Percentiles rank a stretch among this genome's conserved stretches.
phyloP scores from a whole-genome alignment of 179 eudicot genomes.

The Dionaea muscipula region DNA sequence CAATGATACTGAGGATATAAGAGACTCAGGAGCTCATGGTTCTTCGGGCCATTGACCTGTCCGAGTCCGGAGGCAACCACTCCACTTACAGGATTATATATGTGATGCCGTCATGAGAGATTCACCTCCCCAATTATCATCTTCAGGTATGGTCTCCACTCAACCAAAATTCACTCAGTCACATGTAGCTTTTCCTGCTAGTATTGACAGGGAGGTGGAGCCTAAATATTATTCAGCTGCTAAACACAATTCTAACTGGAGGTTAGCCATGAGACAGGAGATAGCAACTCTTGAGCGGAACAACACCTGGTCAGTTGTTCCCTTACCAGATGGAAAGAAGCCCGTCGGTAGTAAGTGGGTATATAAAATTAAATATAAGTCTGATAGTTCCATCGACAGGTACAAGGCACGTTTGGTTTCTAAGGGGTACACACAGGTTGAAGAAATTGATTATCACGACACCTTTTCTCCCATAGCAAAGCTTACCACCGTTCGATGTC shows the following conservation, averaged over 20 bases:
- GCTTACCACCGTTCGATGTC: background rate
- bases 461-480: slow-evolving; percentile 10
- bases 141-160: background rate
- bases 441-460: slow-evolving; percentile 5
- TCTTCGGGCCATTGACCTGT: too few species aligned
- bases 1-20: background rate
- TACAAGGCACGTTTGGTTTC: slow-evolving; percentile 11
- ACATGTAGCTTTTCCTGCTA: background rate
- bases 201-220: background rate
- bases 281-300: background rate
- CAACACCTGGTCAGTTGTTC: background rate
- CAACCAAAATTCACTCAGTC: background rate
- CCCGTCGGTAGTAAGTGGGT: slow-evolving; percentile 5
- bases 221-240: background rate
- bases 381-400: slow-evolving; percentile 4
- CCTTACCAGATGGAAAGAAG: background rate
- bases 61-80: too few species aligned
- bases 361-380: slow-evolving; percentile 1
- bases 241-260: background rate
- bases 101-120: too few species aligned
- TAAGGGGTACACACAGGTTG: slow-evolving; percentile 3
- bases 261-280: slow-evolving; percentile 1
- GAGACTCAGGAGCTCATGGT: too few species aligned
- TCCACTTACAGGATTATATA: too few species aligned
- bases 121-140: background rate